These are phyloP conservation scores for Corymbia citriodora DNA, from an alignment of 441 rosid species.

Conservation along the genomic window DNA sequence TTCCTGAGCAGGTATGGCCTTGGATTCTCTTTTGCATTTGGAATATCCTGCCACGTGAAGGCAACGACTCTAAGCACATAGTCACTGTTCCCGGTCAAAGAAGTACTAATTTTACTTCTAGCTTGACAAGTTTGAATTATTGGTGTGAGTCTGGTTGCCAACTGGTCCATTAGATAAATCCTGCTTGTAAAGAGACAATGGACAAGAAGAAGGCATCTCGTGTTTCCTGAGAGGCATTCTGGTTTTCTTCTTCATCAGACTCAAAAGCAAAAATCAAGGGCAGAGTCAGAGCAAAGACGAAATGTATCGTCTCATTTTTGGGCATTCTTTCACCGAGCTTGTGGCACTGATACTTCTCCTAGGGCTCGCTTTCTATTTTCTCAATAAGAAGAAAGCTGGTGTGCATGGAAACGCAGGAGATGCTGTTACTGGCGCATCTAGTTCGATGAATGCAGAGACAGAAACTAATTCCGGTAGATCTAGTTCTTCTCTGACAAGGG, in stretches of 20 bases:
- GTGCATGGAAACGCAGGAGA: not conserved
- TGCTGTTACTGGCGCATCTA: not conserved
- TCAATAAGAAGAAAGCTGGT: not conserved
- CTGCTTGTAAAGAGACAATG: not conserved
- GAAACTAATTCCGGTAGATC: not conserved
- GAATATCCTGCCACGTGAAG: not conserved
- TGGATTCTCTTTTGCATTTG: not conserved
- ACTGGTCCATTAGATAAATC: not conserved
- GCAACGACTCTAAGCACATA: not conserved
- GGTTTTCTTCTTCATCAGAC: fast-evolving
- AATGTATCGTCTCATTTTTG: not conserved
- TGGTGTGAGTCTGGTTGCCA: fast-evolving
- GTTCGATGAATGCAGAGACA: not conserved
- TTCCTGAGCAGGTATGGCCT: not conserved
- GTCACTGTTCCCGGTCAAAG: fast-evolving
- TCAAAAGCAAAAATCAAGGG: not conserved
- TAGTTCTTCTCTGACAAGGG: no score
- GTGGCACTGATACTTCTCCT: not conserved
- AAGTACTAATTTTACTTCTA: not conserved
- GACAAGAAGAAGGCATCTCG: not conserved
- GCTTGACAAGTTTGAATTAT: not conserved
- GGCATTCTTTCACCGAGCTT: not conserved
- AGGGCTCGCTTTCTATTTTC: not conserved
- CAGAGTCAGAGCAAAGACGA: not conserved
- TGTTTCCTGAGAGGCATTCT: not conserved